phyloP scores from a whole-genome alignment of 371 early-diverging fungal genomes.

The Cokeromyces recurvatus region DNA sequence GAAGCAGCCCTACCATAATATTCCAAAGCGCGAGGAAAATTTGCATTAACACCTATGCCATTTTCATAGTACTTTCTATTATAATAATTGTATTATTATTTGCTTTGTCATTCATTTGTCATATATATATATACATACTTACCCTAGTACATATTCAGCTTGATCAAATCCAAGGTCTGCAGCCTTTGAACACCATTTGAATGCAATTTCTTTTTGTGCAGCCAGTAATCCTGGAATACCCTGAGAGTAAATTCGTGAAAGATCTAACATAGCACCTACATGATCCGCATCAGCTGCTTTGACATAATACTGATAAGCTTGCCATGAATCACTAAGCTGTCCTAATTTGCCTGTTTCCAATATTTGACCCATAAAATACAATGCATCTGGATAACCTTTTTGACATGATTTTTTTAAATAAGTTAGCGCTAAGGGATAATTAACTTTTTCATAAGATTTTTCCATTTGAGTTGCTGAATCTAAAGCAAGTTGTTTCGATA shows the following conservation, averaged over 20 bases:
- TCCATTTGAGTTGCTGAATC: too few relatives aligned
- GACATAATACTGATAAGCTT: slow-evolving; percentile 10
- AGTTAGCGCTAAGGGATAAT: slow-evolving; percentile 4
- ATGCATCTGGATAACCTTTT: slow-evolving; percentile 16
- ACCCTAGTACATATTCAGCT: slow-evolving; percentile 41
- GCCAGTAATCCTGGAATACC: slow-evolving; percentile 9
- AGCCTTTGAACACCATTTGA: slow-evolving; percentile 37
- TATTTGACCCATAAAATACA: slow-evolving; percentile 19
- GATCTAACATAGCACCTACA: slow-evolving; percentile 15
- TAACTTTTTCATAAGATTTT: slow-evolving; percentile 1
- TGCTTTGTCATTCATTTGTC: not conserved
- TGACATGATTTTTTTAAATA: slow-evolving; percentile 13
- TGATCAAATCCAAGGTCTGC: slow-evolving; percentile 32
- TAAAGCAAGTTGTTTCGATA: too few relatives aligned
- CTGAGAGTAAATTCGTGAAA: slow-evolving; percentile 9
- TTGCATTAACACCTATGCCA: slow-evolving; percentile 25
- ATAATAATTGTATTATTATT: too few relatives aligned
- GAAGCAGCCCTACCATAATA: slow-evolving; percentile 33
- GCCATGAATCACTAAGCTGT: slow-evolving; percentile 8
- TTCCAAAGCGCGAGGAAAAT: slow-evolving; percentile 26
- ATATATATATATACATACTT: not conserved
- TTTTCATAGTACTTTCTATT: slow-evolving; percentile 37
- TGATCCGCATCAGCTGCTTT: slow-evolving; percentile 14
- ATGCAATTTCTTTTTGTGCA: slow-evolving; percentile 22
- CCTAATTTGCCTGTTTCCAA: slow-evolving; percentile 8